Evolutionary conservation across 1,139 yeast genomes (phyloP).

Genomic region (Nakaseomyces sp.): DNA sequence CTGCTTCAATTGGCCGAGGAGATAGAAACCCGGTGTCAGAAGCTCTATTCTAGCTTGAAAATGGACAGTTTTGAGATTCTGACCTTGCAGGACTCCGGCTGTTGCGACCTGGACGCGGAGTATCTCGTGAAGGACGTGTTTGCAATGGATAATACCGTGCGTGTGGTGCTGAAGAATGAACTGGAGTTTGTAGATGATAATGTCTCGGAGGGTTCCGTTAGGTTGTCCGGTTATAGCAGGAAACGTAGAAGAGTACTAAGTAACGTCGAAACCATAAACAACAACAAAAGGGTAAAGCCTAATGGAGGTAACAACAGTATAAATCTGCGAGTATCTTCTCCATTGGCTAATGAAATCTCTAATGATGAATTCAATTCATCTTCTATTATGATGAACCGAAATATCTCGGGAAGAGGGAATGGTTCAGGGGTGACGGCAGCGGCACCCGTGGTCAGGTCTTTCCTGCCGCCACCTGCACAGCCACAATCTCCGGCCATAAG

Average conservation of each 20-base stretch:
- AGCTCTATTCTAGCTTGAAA: conserved; percentile 43
- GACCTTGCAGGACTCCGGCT: conserved; percentile 52
- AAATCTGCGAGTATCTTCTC: neutral
- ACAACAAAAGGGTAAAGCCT: neutral
- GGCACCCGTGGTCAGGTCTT: conserved; percentile 24
- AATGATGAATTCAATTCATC: neutral
- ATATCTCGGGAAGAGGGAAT: too few species aligned
- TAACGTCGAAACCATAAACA: too few species aligned
- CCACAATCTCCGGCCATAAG: conserved; percentile 34
- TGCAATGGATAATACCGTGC: conserved; percentile 42
- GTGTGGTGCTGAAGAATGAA: conserved; percentile 44
- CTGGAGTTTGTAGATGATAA: conserved; percentile 23
- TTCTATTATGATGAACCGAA: conserved; percentile 1
- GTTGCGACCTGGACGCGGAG: conserved; percentile 73
- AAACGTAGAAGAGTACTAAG: neutral
- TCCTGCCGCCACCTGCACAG: conserved; percentile 31
- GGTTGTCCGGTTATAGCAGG: conserved; percentile 3
- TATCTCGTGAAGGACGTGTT: conserved; percentile 56
- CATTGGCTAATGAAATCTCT: conserved; percentile 3
- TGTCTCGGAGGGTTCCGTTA: neutral
- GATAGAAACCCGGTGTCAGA: conserved; percentile 42
- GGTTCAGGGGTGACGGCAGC: too few species aligned
- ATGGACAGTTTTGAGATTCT: conserved; percentile 38
- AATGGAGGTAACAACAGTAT: neutral
- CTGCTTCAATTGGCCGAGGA: conserved; percentile 43